Percentiles rank a stretch among this genome's conserved stretches.
Conservation (phyloP, 306 rosid genomes). For the Glycine tomentella region DNA sequence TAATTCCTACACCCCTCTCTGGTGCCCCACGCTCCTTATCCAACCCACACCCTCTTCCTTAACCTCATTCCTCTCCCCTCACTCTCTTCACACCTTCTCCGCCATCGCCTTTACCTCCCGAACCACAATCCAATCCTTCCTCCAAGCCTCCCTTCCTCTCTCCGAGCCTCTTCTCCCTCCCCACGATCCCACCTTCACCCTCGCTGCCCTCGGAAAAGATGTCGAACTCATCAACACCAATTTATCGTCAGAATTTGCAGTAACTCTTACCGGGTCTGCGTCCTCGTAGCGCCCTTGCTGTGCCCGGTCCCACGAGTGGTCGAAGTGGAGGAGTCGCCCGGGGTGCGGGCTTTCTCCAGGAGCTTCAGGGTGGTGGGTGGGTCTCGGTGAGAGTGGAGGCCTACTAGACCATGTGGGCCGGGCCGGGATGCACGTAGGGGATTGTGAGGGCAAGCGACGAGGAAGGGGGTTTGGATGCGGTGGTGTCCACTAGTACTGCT, state of each 20-base stretch:
- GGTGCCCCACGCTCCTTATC: slow-evolving; percentile 68
- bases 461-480: slow-evolving; percentile 59
- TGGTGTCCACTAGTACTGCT: slow-evolving; percentile 79
- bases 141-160: slow-evolving; percentile 44
- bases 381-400: slow-evolving; percentile 63
- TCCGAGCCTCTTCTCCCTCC: no score
- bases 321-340: slow-evolving; percentile 72
- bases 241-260: no score
- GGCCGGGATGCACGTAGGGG: slow-evolving; percentile 61
- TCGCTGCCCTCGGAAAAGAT: no score
- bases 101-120: slow-evolving; percentile 88
- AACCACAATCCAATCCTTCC: slow-evolving; percentile 62
- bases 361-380: slow-evolving; percentile 62
- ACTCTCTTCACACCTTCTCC: slow-evolving; percentile 57
- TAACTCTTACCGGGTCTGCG: no score
- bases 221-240: no score
- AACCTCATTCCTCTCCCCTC: slow-evolving; percentile 58
- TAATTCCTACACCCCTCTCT: slow-evolving; percentile 58
- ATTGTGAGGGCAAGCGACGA: slow-evolving; percentile 56
- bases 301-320: slow-evolving; percentile 71
- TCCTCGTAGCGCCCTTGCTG: slow-evolving; percentile 33
- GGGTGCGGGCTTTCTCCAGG: slow-evolving; percentile 67
- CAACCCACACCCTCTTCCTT: slow-evolving; percentile 57
- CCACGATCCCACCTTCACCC: no score
- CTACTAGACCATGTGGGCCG: slow-evolving; percentile 82